phyloP scores from a whole-genome alignment of 2,329 filamentous ascomycete genomes.

The Ophiostoma sp. region DNA sequence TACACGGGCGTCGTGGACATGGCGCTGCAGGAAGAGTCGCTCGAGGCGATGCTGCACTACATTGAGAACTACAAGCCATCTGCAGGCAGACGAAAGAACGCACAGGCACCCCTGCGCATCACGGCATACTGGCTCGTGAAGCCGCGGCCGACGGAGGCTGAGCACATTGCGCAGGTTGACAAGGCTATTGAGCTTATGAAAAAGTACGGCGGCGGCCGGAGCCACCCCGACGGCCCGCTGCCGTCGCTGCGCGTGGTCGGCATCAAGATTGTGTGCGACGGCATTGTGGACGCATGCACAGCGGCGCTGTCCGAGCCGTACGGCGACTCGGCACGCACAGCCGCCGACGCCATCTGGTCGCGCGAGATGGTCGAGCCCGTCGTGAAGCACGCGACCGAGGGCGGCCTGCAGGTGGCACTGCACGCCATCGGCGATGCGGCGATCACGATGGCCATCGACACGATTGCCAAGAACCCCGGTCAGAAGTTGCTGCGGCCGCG shows the following conservation, averaged over 20 bases:
- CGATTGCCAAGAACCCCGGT: slow-evolving; percentile 35
- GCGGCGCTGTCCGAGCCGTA: slow-evolving; percentile 57
- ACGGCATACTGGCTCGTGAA: slow-evolving; percentile 52
- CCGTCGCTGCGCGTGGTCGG: slow-evolving; percentile 49
- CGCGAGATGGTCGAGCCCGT: slow-evolving; percentile 47
- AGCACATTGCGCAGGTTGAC: slow-evolving; percentile 46
- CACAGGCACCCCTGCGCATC: slow-evolving; percentile 39
- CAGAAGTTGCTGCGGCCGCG: slow-evolving; percentile 39
- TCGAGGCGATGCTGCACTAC: slow-evolving; percentile 44
- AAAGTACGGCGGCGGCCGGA: slow-evolving; percentile 36
- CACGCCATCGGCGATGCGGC: slow-evolving; percentile 62
- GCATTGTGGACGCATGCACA: slow-evolving; percentile 60
- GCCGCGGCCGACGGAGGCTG: slow-evolving; percentile 40
- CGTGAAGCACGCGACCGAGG: slow-evolving; percentile 47
- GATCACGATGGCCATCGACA: slow-evolving; percentile 52
- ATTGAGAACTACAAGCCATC: slow-evolving; percentile 28
- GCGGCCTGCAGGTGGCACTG: slow-evolving; percentile 55
- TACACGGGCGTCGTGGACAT: slow-evolving; percentile 54
- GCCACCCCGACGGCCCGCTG: slow-evolving; percentile 34
- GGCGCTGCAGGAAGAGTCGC: slow-evolving; percentile 53
- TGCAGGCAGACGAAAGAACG: not conserved
- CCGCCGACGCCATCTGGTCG: slow-evolving; percentile 51
- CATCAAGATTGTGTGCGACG: slow-evolving; percentile 61
- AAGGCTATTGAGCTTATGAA: slow-evolving; percentile 43
- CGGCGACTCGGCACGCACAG: slow-evolving; percentile 35